Conservation (phyloP, 805 yeast species). For the Saccharomycopsis fermentans region DNA sequence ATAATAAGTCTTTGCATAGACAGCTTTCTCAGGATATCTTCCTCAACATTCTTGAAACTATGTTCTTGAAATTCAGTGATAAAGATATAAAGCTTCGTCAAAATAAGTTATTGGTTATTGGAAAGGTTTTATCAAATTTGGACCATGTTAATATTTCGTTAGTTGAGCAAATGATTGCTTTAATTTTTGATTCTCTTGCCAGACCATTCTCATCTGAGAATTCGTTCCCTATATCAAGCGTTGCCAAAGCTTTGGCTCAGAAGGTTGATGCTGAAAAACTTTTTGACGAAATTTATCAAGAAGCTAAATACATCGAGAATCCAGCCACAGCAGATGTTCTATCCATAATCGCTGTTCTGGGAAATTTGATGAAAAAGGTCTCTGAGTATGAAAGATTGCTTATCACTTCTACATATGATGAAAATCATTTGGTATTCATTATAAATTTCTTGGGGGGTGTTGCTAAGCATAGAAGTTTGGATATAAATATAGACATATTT, state of each 20-base stretch:
- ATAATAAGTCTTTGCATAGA: background rate
- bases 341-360: conserved; percentile 10
- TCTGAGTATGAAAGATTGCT: conserved; percentile 9
- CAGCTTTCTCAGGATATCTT: background rate
- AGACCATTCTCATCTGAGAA: background rate
- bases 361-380: conserved; percentile 2
- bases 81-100: conserved; percentile 1
- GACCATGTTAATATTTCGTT: conserved; percentile 10
- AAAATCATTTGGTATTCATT: conserved; percentile 5
- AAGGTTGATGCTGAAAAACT: conserved; percentile 12
- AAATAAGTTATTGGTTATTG: conserved; percentile 12
- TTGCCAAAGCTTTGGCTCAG: conserved; percentile 5
- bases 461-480: conserved; percentile 9
- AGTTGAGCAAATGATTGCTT: conserved; percentile 13
- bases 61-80: conserved; percentile 2
- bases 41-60: conserved; percentile 4
- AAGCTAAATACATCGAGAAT: background rate
- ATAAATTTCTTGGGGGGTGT: conserved; percentile 15
- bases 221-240: conserved; percentile 2
- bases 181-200: conserved; percentile 3
- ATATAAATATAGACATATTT: conserved; percentile 10
- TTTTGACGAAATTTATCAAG: conserved; percentile 10
- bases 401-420: background rate
- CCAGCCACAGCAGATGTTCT: conserved; percentile 8
- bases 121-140: background rate